Conservation (phyloP, 495 filamentous ascomycete genomes). For the Penicillium turbatum region DNA sequence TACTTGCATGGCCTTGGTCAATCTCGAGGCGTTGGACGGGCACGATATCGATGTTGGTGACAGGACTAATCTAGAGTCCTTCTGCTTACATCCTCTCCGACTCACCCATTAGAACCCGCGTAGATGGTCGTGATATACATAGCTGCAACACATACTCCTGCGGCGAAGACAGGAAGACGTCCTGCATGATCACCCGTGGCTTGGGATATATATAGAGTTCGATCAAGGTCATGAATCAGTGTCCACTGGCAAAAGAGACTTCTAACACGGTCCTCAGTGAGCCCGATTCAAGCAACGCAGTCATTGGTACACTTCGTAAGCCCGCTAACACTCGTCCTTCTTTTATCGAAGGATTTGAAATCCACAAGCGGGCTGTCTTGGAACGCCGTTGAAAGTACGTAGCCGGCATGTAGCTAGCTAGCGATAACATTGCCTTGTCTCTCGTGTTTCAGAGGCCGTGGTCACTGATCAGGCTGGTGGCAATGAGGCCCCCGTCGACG, state of each 20-base stretch:
- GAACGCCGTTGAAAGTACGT: too few species aligned
- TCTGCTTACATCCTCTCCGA: constrained; percentile 54
- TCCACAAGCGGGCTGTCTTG: too few species aligned
- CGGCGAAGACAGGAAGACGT: constrained; percentile 36
- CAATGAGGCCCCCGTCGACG: too few species aligned
- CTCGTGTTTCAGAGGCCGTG: too few species aligned
- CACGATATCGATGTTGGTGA: constrained; percentile 17
- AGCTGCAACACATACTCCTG: constrained; percentile 49
- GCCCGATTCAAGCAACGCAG: not conserved
- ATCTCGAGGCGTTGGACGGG: constrained; percentile 26
- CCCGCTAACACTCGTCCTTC: too few species aligned
- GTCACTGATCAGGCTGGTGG: too few species aligned
- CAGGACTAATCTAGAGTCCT: constrained; percentile 17
- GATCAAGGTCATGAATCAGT: constrained; percentile 31
- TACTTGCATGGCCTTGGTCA: constrained; percentile 31
- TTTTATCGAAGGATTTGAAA: too few species aligned
- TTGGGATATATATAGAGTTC: constrained; percentile 40
- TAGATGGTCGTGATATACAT: constrained; percentile 37
- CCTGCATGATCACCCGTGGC: constrained; percentile 40
- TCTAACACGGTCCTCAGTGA: not conserved
- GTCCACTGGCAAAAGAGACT: not conserved
- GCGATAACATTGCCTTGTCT: too few species aligned
- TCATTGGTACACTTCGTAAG: not conserved
- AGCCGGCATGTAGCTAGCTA: too few species aligned
- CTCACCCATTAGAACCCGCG: constrained; percentile 41